Evolutionary conservation across 106 monocot genomes (phyloP), one percentile per base, ranked within the genome.

Genomic region (Dendrobium chrysotoxum): DNA sequence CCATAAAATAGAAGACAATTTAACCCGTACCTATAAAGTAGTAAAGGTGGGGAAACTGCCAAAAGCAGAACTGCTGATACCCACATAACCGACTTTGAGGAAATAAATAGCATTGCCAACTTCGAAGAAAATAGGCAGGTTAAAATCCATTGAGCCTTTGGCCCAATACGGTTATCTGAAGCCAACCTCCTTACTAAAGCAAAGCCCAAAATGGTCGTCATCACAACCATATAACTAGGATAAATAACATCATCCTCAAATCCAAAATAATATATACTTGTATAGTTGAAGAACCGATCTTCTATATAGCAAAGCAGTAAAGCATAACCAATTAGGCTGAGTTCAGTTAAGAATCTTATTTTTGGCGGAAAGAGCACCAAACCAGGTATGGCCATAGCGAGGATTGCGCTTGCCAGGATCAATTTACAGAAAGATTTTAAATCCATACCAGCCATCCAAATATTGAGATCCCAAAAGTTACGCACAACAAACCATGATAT

Each of bases 401-500:
- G 75, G 35, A 91, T 66, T 10, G 91, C 85, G 80, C 86, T 86
- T 80, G 85, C 89, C 75, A 93, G 85, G 71, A 95, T 85, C 78
- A 88, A 85, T 78, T 99, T 99, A 82, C 90, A 92, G 79, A 95
- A 99, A 61, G 91, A 87, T 80, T 95, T 99, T 57, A 99, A 87
- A 38, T 95, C 53, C 95, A 99, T 99, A 65, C 95, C 95, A 77
- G 93, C 92, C 79, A 95, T 84, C 98, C 98, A 99, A 73, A 99
- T 99, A 86, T 91, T 99, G 40, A 99, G 95, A 86, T 92, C 95
- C 98, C 98, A 99, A 72, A 84, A 99, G 77, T 99, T 95, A 77
- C 91, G 92, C 39, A 91, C 75, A 42, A 99, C 88, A 95, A 99
- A 99, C 98, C 98, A 99, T 57, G 84, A 84, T n/a, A 93, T 90